Percentiles rank a stretch among this genome's conserved stretches.
Conservation (phyloP, 2,329 filamentous ascomycete genomes). For the Camillea tinctor region DNA sequence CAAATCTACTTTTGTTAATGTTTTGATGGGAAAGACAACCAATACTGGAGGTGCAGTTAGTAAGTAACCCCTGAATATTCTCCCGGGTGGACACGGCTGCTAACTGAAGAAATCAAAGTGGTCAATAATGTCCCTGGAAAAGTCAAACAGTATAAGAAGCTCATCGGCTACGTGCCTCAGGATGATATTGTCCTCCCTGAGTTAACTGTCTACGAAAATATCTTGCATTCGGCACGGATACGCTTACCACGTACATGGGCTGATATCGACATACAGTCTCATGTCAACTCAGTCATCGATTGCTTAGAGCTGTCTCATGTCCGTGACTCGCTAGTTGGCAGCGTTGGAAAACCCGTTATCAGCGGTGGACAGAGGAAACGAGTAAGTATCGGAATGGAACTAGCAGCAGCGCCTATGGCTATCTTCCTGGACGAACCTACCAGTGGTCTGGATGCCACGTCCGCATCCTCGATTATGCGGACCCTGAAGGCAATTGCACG, state of each 20-base stretch:
- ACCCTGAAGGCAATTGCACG: conserved; percentile 53
- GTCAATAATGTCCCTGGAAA: conserved; percentile 51
- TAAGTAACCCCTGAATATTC: not conserved
- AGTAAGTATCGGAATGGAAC: conserved; percentile 58
- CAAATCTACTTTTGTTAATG: conserved; percentile 59
- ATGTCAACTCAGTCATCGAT: conserved; percentile 56
- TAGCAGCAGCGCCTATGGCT: conserved; percentile 56
- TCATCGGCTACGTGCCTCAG: conserved; percentile 62
- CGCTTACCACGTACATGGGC: conserved; percentile 52
- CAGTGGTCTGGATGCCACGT: conserved; percentile 53
- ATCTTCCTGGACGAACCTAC: conserved; percentile 56
- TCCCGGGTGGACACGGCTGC: not conserved
- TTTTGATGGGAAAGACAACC: conserved; percentile 58
- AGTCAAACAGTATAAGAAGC: conserved; percentile 54
- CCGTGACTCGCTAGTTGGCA: conserved; percentile 50
- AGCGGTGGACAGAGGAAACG: conserved; percentile 58
- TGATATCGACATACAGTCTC: conserved; percentile 46
- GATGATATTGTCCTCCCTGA: conserved; percentile 60
- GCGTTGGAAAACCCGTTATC: conserved; percentile 49
- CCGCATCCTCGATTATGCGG: conserved; percentile 55
- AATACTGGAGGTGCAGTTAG: conserved; percentile 49
- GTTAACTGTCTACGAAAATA: conserved; percentile 61
- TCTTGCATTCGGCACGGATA: conserved; percentile 56
- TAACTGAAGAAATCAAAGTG: conserved; percentile 12
- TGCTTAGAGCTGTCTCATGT: conserved; percentile 54